Conservation (phyloP, 148 eudicot species). For the Euryodendron excelsum region DNA sequence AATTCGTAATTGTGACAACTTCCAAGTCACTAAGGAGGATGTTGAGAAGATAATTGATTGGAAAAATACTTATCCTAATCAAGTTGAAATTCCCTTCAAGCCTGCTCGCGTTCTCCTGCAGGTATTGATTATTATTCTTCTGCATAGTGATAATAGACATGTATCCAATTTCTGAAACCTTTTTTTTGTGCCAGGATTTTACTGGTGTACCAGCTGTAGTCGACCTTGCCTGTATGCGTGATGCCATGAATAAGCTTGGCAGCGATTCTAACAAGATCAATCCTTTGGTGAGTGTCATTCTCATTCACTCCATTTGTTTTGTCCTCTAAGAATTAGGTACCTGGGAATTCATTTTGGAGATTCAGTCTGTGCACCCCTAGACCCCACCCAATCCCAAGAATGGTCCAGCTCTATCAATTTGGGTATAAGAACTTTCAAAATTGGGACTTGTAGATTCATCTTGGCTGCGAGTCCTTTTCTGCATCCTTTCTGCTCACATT, state of each 20-base stretch:
- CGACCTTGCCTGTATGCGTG: constrained; percentile 65
- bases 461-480: not conserved
- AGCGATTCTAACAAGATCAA: constrained; percentile 61
- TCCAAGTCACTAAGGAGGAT: constrained; percentile 65
- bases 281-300: constrained; percentile 45
- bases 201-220: constrained; percentile 68
- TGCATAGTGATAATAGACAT: not conserved
- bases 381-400: not conserved
- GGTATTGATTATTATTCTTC: constrained; percentile 25
- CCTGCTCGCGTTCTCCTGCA: constrained; percentile 71
- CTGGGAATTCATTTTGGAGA: not conserved
- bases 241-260: constrained; percentile 67
- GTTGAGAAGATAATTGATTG: constrained; percentile 72
- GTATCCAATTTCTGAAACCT: constrained; percentile 3
- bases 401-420: not conserved
- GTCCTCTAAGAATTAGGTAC: not conserved
- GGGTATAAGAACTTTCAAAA: not conserved
- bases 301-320: not conserved
- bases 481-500: not conserved
- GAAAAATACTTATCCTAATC: constrained; percentile 55
- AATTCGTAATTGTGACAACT: constrained; percentile 60
- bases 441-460: not conserved
- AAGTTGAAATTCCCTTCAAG: constrained; percentile 71
- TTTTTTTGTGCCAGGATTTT: constrained; percentile 41
- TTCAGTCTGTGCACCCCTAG: not conserved